phyloP scores from a whole-genome alignment of 352 stramenopile species.

The Globisporangium echinulatum region DNA sequence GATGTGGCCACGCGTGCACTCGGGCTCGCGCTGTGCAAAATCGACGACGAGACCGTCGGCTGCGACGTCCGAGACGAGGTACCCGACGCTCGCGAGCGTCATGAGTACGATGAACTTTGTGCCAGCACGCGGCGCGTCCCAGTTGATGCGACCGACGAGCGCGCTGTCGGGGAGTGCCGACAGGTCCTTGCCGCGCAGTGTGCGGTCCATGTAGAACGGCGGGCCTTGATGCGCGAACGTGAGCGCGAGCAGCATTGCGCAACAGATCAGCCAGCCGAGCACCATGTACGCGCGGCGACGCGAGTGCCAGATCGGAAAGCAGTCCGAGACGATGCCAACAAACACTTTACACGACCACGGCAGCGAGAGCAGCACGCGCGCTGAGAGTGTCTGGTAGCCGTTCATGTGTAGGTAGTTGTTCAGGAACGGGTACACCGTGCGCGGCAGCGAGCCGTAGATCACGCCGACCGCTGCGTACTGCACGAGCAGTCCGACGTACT shows the following conservation, averaged over 20 bases:
- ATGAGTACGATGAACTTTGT: slow-evolving; percentile 26
- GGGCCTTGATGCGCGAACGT: slow-evolving; percentile 28
- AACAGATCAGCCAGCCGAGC: slow-evolving; percentile 36
- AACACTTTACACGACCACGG: slow-evolving; percentile 65
- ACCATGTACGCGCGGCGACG: slow-evolving; percentile 27
- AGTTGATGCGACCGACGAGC: slow-evolving; percentile 22
- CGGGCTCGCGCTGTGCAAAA: slow-evolving; percentile 33
- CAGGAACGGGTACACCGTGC: slow-evolving; percentile 67
- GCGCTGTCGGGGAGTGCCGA: slow-evolving; percentile 1
- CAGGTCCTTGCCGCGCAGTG: slow-evolving; percentile 33
- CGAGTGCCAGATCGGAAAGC: slow-evolving; percentile 34
- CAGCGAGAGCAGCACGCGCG: slow-evolving; percentile 15
- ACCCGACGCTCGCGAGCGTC: slow-evolving; percentile 33
- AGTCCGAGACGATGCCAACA: slow-evolving; percentile 54
- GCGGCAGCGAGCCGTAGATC: slow-evolving; percentile 46
- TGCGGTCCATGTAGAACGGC: slow-evolving; percentile 54
- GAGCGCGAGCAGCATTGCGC: slow-evolving; percentile 41
- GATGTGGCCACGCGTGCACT: slow-evolving; percentile 20
- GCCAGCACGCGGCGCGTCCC: slow-evolving; percentile 14
- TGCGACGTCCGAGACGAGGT: slow-evolving; percentile 32
- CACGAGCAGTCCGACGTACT: slow-evolving; percentile 51
- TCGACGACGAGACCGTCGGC: slow-evolving; percentile 36
- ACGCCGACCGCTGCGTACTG: slow-evolving; percentile 68
- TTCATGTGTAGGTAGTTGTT: slow-evolving; percentile 48
- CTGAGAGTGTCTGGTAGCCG: slow-evolving; percentile 22